Evolutionary conservation across 257 asterid genomes (phyloP), one percentile per base, ranked within the genome.

Genomic region (Nyctanthes arbortristis): DNA sequence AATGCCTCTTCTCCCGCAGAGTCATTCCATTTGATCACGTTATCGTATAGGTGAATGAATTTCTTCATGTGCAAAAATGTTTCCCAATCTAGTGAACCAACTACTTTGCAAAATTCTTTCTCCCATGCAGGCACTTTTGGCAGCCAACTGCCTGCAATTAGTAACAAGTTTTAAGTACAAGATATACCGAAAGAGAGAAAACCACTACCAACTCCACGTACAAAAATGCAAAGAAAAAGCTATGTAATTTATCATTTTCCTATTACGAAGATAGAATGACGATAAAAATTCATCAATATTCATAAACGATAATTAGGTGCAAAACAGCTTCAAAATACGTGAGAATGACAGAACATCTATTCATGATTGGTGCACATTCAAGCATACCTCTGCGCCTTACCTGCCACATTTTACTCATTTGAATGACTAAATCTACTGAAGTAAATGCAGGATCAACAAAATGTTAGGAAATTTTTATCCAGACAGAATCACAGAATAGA

Each of bases 1-100:
- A 91, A 85, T 4, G 95, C 95, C 61, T 87, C 95, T 74, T 85
- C 82, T 18, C 88, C 95, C 7, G 96, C 97, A 27, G 95, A 89
- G 81, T 85, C 96, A 27, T 91, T 61, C 97, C 97, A 91, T 10
- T 79, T 75, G 16, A 79, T 25, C 75, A 91, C 85, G 14, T 87
- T 76, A 14, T 82, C 87, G 20, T 84, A 89, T 12, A 89, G 82
- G 79, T 84, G 77, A 4, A 37, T 61, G 67, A 73, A 84, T 69
- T 74, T 84, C 86, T 89, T 87, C 83, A 69, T 72, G 45, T 89
- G 81, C 73, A 88, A 13, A 5, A 91, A n/a, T 13, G 76, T 74
- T 63, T 79, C 93, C 97, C 97, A 91, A 81, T 88, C 86, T 25
- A 88, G 54, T 4, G 81, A 69, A 59, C 96, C 92, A 4, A 85